Conservation (phyloP, 2,329 filamentous ascomycete species). For the Pseudogymnoascus sp. region DNA sequence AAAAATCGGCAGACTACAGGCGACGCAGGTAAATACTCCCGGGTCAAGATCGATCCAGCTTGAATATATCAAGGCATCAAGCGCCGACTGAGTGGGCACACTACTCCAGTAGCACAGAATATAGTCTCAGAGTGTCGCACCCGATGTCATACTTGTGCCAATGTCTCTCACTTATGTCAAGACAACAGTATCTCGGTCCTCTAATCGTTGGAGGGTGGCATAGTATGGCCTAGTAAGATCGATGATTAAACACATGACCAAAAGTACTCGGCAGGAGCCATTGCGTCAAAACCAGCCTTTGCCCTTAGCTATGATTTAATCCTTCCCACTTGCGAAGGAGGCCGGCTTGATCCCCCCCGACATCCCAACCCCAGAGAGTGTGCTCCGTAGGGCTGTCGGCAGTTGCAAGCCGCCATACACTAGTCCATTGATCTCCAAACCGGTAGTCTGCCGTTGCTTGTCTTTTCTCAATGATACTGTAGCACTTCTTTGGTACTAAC, state of each 20-base stretch:
- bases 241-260: background rate
- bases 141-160: constrained; percentile 10
- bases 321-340: background rate
- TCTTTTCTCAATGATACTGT: background rate
- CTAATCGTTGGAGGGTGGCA: background rate
- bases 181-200: background rate
- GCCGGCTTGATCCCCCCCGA: no score
- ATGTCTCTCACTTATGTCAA: constrained; percentile 8
- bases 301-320: background rate
- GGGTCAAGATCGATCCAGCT: background rate
- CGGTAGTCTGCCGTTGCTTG: background rate
- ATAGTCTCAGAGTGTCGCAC: background rate
- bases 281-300: background rate
- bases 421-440: background rate
- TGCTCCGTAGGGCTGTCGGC: constrained; percentile 1
- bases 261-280: background rate
- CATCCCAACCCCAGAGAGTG: background rate
- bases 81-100: background rate
- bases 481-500: background rate
- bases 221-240: constrained; percentile 1
- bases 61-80: background rate
- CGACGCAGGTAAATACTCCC: background rate
- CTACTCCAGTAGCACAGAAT: background rate
- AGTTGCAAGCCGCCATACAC: background rate
- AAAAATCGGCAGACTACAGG: background rate